Evolutionary conservation across 2,329 filamentous ascomycete genomes (phyloP), one percentile per base, ranked within the genome.

Genomic region (Fonsecaea pugnacius): DNA sequence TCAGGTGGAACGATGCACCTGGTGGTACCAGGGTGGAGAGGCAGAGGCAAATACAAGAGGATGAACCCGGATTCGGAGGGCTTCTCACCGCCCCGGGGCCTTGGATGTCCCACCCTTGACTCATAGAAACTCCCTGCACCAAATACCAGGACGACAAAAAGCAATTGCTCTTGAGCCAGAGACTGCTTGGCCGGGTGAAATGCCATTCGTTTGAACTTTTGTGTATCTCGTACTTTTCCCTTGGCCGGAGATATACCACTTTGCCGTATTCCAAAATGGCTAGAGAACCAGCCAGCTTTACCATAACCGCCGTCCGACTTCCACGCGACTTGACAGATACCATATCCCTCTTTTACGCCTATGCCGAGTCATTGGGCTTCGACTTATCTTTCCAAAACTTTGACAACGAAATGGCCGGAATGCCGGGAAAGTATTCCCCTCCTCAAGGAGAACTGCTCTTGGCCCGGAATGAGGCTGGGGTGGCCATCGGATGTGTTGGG

Each of bases 301-400:
- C 55, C 24, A 69, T 69, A 50, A 51, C 24, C 27, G 70, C 72
- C 10, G 82, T 81, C 5, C 66, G 69, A 27, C 79, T 78, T 24
- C 72, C 77, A 24, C 59, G 73, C 46, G 83, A 86, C 63, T 70
- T 80, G 27, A 58, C 71, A 24, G 74, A 73, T 18, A 76, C 84
- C 72, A 69, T 75, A 60, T 60, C 77, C 69, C 73, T 83, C 35
- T 80, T 83, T 69, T 75, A 71, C 14, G 72, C 75, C 7, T 83
- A 83, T 64, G 75, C 77, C 2, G 56, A 71, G 57, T 78, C 79
- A 1, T 75, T 87, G 1, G 76, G 77, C 21, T 78, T 87, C 58
- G 84, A 85, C 68, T 82, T 87, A 38, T 77, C 78, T 10, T 88
- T 85, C 70, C 85, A 88, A 72, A 76, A 79, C 64, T 87, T 86